A percentile compares a stretch with the other conserved stretches of the same genome.
Evolutionary conservation across 139 green algal genomes (phyloP).

Genomic region (Desmodesmus armatus): DNA sequence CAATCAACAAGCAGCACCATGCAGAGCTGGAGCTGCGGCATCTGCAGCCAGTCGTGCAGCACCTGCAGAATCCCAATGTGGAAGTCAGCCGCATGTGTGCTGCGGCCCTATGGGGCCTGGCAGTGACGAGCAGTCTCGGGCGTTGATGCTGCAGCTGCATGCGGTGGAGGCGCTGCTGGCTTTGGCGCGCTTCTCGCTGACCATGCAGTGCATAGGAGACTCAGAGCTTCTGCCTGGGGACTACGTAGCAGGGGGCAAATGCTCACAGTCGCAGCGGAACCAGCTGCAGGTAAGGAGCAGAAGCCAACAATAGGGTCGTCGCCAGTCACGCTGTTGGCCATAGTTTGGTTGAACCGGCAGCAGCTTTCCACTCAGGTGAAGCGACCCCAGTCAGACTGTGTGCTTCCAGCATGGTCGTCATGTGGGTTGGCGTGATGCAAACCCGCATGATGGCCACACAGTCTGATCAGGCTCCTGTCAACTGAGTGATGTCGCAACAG

Average conservation of each 20-base stretch:
- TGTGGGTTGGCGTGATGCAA: too few relatives aligned
- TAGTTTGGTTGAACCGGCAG: too few relatives aligned
- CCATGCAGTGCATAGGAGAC: constrained; percentile 7
- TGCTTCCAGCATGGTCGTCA: too few relatives aligned
- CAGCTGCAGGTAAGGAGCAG: constrained; percentile 41
- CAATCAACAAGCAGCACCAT: constrained; percentile 77
- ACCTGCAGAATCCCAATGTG: constrained; percentile 50
- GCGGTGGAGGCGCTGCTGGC: constrained; percentile 45
- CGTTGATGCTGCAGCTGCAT: constrained; percentile 55
- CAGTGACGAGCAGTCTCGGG: not conserved
- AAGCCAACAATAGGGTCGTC: too few relatives aligned
- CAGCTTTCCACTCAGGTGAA: too few relatives aligned
- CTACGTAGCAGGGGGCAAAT: constrained; percentile 26
- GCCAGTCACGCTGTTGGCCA: too few relatives aligned
- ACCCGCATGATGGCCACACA: too few relatives aligned
- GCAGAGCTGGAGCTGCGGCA: constrained; percentile 58
- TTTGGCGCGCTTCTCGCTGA: constrained; percentile 32
- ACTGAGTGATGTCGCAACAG: too few relatives aligned
- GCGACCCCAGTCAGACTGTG: too few relatives aligned
- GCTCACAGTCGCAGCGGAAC: constrained; percentile 32
- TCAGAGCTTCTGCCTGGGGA: not conserved
- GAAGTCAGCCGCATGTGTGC: constrained; percentile 51
- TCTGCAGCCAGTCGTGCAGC: constrained; percentile 55
- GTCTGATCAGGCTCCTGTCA: too few relatives aligned
- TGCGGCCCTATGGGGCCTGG: not conserved